Base-by-base conservation (phyloP, 2,329 filamentous ascomycete species). In the Microcera coccophila region DNA sequence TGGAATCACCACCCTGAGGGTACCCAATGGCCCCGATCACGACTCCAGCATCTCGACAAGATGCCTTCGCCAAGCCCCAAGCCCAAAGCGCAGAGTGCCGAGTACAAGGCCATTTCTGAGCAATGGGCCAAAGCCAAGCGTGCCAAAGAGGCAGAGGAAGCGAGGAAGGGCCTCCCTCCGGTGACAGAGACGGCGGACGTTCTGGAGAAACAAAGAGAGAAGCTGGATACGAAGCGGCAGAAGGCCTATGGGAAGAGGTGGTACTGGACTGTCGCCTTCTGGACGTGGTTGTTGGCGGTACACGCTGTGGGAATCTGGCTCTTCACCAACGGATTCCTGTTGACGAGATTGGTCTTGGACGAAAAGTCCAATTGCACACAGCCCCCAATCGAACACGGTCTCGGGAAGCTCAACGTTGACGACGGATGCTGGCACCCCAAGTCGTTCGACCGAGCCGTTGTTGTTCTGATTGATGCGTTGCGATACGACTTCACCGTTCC, bases 401-500 rank as follows among this genome's bases (percentile, higher is more conserved):
- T 57, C 40, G 63, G 73, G 41, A 57, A 65, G 12, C 55, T 68
- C 32, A 74, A 69, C 14, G 64, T 71, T 3, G 69, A 79, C 17
- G 73, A 76, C 44, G 93, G 93, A 52, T 98, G 93, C 75, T 98
- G 93, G 93, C 90, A 97, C 63, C 88, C 90, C 24, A 95, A 89
- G 70, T 87, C 82, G 2, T 98, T 97, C 62, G 81, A 95, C 49
- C 93, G 90, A 62, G 90, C 91, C 10, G 83, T 98, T 36, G 78
- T 98, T 18, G 79, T 98, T 42, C 72, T 98, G 38, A 85, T 98
- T 44, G 93, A 98, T 65, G 93, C 93, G 40, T 75, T 98, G 45
- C 85, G 93, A 47, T 98, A 98, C 68, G 93, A 98, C 66, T 98
- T 98, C 58, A 94, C 91, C 0, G 81, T 97, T 10, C 93, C 93